Conservation (phyloP, 2,329 filamentous ascomycete species). For the Mycosphaerella sp. region DNA sequence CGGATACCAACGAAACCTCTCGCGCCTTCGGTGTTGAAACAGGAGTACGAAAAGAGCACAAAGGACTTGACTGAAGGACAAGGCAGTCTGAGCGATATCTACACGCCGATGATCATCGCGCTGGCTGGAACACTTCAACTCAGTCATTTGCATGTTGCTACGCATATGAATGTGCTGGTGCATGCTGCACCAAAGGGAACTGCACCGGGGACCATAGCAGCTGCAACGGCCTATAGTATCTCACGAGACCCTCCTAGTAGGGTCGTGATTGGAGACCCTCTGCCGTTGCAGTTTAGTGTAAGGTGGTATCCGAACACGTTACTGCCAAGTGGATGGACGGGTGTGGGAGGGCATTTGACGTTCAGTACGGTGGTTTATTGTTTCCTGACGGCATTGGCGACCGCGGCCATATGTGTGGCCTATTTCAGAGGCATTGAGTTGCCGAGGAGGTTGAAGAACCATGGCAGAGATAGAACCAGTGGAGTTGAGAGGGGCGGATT, state of each 20-base stretch:
- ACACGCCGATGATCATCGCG: slow-evolving; percentile 81
- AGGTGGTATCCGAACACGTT: slow-evolving; percentile 77
- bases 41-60: slow-evolving; percentile 31
- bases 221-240: slow-evolving; percentile 79
- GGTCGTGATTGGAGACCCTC: slow-evolving; percentile 78
- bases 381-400: slow-evolving; percentile 42
- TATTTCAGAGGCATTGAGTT: slow-evolving; percentile 51
- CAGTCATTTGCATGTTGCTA: slow-evolving; percentile 84
- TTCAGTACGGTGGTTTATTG: slow-evolving; percentile 47
- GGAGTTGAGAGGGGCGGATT: slow-evolving; percentile 37
- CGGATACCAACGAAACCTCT: slow-evolving; percentile 75
- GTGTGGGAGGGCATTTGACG: slow-evolving; percentile 48
- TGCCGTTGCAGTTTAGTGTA: slow-evolving; percentile 73
- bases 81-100: slow-evolving; percentile 41
- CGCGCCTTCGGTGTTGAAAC: slow-evolving; percentile 34
- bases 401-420: slow-evolving; percentile 47
- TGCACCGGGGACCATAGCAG: slow-evolving; percentile 71
- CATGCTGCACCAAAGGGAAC: slow-evolving; percentile 55
- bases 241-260: slow-evolving; percentile 52
- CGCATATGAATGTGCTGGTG: slow-evolving; percentile 81
- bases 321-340: slow-evolving; percentile 54
- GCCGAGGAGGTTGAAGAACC: slow-evolving; percentile 48
- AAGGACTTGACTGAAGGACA: slow-evolving; percentile 36
- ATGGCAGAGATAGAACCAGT: slow-evolving; percentile 49
- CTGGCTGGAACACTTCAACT: slow-evolving; percentile 82